Conservation (phyloP, 1,284 basidiomycete genomes). For the Pseudozyma pruni region DNA sequence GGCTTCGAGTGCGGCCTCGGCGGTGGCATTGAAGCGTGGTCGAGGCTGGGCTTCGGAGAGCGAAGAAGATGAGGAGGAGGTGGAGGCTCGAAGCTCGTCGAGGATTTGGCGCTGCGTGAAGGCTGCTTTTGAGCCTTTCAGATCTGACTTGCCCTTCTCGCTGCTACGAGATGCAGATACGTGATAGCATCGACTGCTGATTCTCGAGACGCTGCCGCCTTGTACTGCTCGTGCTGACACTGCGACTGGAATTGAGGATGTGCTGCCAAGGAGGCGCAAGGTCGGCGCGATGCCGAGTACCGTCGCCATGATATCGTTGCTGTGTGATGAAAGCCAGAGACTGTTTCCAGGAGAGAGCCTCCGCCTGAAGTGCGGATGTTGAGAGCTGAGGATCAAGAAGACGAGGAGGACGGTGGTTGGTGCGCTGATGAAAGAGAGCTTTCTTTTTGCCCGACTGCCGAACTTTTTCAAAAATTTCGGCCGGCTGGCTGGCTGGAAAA, state of each 20-base stretch:
- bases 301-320: conserved; percentile 1
- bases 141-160: conserved; percentile 9
- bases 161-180: conserved; percentile 3
- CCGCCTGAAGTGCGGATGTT: too few species aligned
- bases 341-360: too few species aligned
- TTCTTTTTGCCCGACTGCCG: conserved; percentile 23
- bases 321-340: not conserved
- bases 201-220: not conserved
- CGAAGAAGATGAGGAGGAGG: conserved; percentile 30
- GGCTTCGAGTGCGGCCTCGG: conserved; percentile 45
- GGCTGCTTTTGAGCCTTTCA: conserved; percentile 33
- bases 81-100: conserved; percentile 29
- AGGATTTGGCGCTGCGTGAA: conserved; percentile 46
- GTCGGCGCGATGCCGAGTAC: conserved; percentile 9
- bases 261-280: conserved; percentile 10
- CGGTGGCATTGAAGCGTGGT: conserved; percentile 42
- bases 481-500: conserved; percentile 25
- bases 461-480: conserved; percentile 3
- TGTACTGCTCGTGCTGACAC: conserved; percentile 9
- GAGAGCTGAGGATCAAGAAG: not conserved
- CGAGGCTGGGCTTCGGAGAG: conserved; percentile 26
- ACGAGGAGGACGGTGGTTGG: not conserved
- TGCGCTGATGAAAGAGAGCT: conserved; percentile 1
- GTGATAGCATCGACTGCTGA: conserved; percentile 2
- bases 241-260: not conserved